Evolutionary conservation across 148 eudicot genomes (phyloP), one percentile per base, ranked within the genome.

Genomic region (Cornus kousa): DNA sequence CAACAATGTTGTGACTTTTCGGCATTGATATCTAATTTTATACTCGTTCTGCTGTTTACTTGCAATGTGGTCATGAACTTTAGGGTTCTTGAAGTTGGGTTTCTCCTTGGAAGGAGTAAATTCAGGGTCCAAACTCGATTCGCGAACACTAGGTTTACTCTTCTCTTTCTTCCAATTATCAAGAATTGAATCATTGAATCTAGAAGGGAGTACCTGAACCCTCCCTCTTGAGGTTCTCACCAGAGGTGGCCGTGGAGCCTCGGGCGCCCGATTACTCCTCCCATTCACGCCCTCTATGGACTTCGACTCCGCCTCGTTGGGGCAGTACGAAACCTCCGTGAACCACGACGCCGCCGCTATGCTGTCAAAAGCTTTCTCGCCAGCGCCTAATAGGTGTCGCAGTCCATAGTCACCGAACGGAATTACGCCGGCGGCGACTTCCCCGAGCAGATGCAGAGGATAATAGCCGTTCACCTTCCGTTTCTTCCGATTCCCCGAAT

Each of bases 141-240:
- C 87, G 64, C 62, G 77, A 65, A 46, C 74, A 78, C 71, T 68
- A 80, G 73, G 73, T 60, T 78, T 90, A 87, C 75, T 78, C 79
- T 87, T 90, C 75, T 92, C 99, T 82, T 96, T 92, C 94, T 94
- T 97, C 99, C 99, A 97, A 84, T 97, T 91, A 90, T 91, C 99
- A 13, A 97, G 84, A 74, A 97, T 77, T 2, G 99, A 97, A 82
- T 97, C 99, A 67, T 91, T 97, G 77, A 89, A 97, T 79, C 92
- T 80, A 59, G 98, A 94, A 66, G 99, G 99, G 69, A 97, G 82
- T 72, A 91, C 98, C 94, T 91, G 98, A 81, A 93, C 91, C 82
- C 99, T 84, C 24, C 99, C 98, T 35, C 99, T 71, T 2, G 98
- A 94, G 5, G 99, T 94, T 80, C 94, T 84, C 50, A 93, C 93